Percentiles rank a stretch among this genome's conserved stretches.
These are phyloP conservation scores for Brasilioporus rufonigricans DNA, from an alignment of 768 basidiomycete species.

Conservation along the genomic window DNA sequence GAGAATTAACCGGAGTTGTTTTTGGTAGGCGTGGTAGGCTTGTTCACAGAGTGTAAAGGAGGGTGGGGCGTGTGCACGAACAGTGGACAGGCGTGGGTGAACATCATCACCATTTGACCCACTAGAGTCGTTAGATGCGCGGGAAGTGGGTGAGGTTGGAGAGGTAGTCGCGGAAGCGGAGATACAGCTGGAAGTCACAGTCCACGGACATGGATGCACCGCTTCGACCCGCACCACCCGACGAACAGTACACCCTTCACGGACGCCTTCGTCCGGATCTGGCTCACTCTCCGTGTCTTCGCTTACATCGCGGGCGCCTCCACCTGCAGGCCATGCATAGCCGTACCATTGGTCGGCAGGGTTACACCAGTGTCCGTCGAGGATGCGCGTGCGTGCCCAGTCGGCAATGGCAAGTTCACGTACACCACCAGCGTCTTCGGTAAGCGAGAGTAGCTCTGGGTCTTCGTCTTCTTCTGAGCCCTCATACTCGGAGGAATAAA, in stretches of 20 bases:
- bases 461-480: conserved; percentile 44
- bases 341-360: conserved; percentile 71
- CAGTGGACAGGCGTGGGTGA: conserved; percentile 50
- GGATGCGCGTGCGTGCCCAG: conserved; percentile 67
- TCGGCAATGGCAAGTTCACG: conserved; percentile 61
- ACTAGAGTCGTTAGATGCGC: conserved; percentile 5
- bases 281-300: conserved; percentile 30
- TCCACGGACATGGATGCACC: conserved; percentile 65
- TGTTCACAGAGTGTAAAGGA: conserved; percentile 63
- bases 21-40: conserved; percentile 55
- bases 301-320: conserved; percentile 29
- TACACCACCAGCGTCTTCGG: conserved; percentile 46
- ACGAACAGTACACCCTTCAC: conserved; percentile 16
- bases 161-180: conserved; percentile 8
- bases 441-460: conserved; percentile 40
- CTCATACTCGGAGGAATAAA: conserved; percentile 34
- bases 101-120: conserved; percentile 18
- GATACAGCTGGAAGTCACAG: conserved; percentile 23
- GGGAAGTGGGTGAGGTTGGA: conserved; percentile 24
- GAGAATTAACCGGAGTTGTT: conserved; percentile 58
- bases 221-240: conserved; percentile 25
- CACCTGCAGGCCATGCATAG: conserved; percentile 38
- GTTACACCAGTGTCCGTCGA: conserved; percentile 75
- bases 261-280: conserved; percentile 22
- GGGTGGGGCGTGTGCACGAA: conserved; percentile 55